Base-by-base conservation (phyloP, 495 filamentous ascomycete genomes). In the Neurospora sp. region DNA sequence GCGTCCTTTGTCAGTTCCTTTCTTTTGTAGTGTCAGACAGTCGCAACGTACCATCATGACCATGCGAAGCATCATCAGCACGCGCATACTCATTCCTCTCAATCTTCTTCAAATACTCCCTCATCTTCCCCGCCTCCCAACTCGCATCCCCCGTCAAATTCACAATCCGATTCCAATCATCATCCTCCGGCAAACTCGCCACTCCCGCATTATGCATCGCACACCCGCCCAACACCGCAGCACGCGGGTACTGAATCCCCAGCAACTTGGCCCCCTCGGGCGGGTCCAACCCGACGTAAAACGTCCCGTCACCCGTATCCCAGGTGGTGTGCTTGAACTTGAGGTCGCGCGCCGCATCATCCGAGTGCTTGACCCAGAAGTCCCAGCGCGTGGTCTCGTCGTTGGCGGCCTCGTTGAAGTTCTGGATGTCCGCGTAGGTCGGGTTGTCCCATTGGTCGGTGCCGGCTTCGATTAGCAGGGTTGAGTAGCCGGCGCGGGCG, bases 401-500 rank as follows among this genome's bases (percentile, higher is more conserved):
- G 71, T 86, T 84, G 61, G 79, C 81, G 9, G 82, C 85, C 37
- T 79, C 79, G 76, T 81, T 82, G 72, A 84, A 85, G 71, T 81
- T 82, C 31, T 9, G 45, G 59, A 85, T 78, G 44, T 84, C 80
- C 8, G 80, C 75, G 70, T 81, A 83, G 9, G 82, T 84, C 70
- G 82, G 83, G 72, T 85, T 84, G 69, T 83, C 78, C 5, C 86
- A 87, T 68, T 89, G 83, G 74, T 92, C 89, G 69, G 87, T 84
- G 27, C 90, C 90, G 1, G 90, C 88, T 75, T 92, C 90, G 53
- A 92, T 82, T 10, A 92, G 79, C 5, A 91, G 84, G 1, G 87
- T 88, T 45, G 83, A 87, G 75, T 87, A 86, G 14, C 88, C 89
- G 35, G 87, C 88, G 35, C 86, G 79, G 3, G 89, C 90, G 12